These are phyloP conservation scores for Fraxinus americana DNA, from an alignment of 257 asterid genomes.

Conservation along the genomic window DNA sequence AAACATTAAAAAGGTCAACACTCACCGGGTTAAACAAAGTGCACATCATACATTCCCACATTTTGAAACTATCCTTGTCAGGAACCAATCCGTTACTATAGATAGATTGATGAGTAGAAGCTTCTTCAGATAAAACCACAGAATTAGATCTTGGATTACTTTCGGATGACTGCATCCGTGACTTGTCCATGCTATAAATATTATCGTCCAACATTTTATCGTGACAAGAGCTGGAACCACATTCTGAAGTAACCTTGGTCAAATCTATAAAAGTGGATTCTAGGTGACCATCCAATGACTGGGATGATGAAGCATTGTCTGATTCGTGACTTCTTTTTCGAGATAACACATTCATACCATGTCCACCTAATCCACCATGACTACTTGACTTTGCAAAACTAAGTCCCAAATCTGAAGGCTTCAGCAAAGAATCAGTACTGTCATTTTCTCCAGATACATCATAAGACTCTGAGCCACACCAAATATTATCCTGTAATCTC, in stretches of 20 bases:
- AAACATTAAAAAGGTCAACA: constrained; percentile 8
- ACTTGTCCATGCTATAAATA: constrained; percentile 22
- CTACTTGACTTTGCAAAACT: constrained; percentile 36
- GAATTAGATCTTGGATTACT: constrained; percentile 13
- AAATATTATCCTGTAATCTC: constrained; percentile 77
- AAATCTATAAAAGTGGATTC: constrained; percentile 41
- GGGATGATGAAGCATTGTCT: constrained; percentile 28
- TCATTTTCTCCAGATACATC: constrained; percentile 65
- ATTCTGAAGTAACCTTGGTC: constrained; percentile 30
- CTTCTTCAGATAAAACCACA: constrained; percentile 34
- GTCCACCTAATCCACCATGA: constrained; percentile 25
- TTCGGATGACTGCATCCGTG: constrained; percentile 14
- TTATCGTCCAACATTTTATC: constrained; percentile 30
- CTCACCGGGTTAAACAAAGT: constrained; percentile 88
- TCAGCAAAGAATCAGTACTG: constrained; percentile 29
- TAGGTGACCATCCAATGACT: constrained; percentile 29
- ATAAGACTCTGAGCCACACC: constrained; percentile 86
- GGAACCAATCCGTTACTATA: constrained; percentile 24
- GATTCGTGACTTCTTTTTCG: constrained; percentile 60
- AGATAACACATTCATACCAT: constrained; percentile 35
- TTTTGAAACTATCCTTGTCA: constrained; percentile 26
- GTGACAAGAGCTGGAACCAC: constrained; percentile 27
- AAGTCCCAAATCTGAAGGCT: constrained; percentile 37
- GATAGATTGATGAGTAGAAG: constrained; percentile 41
- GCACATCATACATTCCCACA: constrained; percentile 81